These are phyloP conservation scores for Calonectria pseudoreteaudii DNA, from an alignment of 2,329 filamentous ascomycete genomes.

Conservation along the genomic window DNA sequence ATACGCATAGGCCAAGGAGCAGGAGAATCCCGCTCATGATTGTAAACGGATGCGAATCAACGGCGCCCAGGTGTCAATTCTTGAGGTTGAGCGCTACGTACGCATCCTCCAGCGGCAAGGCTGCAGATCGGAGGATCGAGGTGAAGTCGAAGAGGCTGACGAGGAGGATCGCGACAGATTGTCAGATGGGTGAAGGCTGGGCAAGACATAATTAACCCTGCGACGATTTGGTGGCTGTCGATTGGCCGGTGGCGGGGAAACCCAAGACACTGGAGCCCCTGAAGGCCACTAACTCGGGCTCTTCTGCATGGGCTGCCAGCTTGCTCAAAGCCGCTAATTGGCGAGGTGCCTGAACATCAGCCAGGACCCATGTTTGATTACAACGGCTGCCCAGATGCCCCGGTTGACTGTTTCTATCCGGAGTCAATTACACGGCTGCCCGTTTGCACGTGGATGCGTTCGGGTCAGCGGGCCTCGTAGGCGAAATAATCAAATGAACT, in stretches of 20 bases:
- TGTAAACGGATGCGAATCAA: slow-evolving; percentile 25
- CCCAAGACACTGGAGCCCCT: slow-evolving; percentile 31
- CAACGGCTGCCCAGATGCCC: slow-evolving; percentile 2
- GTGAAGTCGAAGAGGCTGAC: slow-evolving; percentile 31
- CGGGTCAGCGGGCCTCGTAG: neutral
- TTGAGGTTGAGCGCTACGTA: slow-evolving; percentile 33
- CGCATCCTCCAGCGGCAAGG: slow-evolving; percentile 35
- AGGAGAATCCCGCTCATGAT: slow-evolving; percentile 55
- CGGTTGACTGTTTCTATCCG: neutral
- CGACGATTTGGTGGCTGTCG: slow-evolving; percentile 36
- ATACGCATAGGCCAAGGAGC: slow-evolving; percentile 55
- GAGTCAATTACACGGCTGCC: neutral
- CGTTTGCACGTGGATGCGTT: slow-evolving; percentile 1
- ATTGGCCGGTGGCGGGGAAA: slow-evolving; percentile 40
- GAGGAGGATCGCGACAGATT: slow-evolving; percentile 34
- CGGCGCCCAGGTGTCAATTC: slow-evolving; percentile 27
- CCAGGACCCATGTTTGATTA: slow-evolving; percentile 12
- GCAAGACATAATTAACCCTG: slow-evolving; percentile 33
- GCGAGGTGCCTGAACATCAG: slow-evolving; percentile 14
- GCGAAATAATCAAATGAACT: neutral
- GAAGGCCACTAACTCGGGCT: slow-evolving; percentile 13
- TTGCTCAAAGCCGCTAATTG: slow-evolving; percentile 20
- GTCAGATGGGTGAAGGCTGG: slow-evolving; percentile 31
- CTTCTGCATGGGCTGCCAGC: slow-evolving; percentile 13
- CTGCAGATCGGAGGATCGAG: slow-evolving; percentile 17